These are phyloP conservation scores for Aspergillus sp. DNA, from an alignment of 2,329 filamentous ascomycete species.

Conservation along the genomic window DNA sequence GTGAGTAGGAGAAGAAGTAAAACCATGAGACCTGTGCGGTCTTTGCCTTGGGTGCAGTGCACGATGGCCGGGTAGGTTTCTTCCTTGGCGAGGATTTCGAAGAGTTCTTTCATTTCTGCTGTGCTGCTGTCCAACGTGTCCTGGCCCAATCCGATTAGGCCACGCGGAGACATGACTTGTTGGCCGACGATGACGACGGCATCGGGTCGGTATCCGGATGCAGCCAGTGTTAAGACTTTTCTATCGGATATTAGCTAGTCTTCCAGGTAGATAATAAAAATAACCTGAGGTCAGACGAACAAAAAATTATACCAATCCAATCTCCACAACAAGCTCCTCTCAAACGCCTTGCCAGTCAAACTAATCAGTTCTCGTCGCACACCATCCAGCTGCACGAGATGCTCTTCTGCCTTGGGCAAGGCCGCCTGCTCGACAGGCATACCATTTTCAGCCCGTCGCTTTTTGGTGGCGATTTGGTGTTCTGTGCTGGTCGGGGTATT, in stretches of 20 bases:
- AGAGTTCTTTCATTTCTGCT: conserved; percentile 61
- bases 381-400: conserved; percentile 57
- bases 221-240: conserved; percentile 59
- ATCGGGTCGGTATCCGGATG: conserved; percentile 62
- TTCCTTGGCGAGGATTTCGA: conserved; percentile 57
- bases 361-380: conserved; percentile 64
- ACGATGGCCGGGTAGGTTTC: conserved; percentile 61
- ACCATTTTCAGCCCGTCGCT: conserved; percentile 44
- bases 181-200: conserved; percentile 66
- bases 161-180: conserved; percentile 67
- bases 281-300: conserved; percentile 34
- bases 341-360: conserved; percentile 69
- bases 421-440: conserved; percentile 19
- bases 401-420: no score
- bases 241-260: conserved; percentile 24
- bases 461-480: conserved; percentile 63
- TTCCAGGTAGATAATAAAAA: background rate
- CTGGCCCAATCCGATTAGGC: conserved; percentile 64
- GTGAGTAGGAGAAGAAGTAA: conserved; percentile 64
- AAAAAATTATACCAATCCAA: conserved; percentile 64
- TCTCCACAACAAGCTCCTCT: conserved; percentile 61
- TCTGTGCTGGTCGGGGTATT: conserved; percentile 54
- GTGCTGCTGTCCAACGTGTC: conserved; percentile 67
- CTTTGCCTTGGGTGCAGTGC: conserved; percentile 88
- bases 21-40: conserved; percentile 70